Conservation (phyloP, 1,139 yeast genomes). For the Entelexis sorbosivorans region DNA sequence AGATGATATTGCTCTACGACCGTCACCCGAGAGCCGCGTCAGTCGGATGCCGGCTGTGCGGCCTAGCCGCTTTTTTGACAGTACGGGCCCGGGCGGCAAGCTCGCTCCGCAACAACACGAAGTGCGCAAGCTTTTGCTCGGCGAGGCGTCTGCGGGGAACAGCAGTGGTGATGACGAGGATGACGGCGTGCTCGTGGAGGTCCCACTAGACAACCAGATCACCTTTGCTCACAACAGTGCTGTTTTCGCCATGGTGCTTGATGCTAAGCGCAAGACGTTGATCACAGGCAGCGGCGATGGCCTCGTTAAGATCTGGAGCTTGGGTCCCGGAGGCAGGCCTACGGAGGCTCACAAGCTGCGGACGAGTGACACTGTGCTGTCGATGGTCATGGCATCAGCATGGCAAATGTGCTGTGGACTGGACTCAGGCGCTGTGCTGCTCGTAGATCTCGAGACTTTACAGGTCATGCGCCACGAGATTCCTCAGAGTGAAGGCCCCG, state of each 20-base stretch:
- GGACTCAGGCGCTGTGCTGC: conserved; percentile 19
- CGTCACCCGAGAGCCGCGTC: conserved; percentile 34
- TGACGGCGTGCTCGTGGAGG: conserved; percentile 42
- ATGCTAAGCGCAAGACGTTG: conserved; percentile 34
- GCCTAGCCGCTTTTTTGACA: conserved; percentile 81
- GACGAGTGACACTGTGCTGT: conserved; percentile 25
- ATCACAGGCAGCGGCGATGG: conserved; percentile 90
- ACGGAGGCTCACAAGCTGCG: conserved; percentile 26
- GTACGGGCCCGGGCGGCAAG: conserved; percentile 72
- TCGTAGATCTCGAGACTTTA: conserved; percentile 23
- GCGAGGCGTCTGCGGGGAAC: conserved; percentile 3
- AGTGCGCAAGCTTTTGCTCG: conserved; percentile 14
- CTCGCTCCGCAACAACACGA: conserved; percentile 30
- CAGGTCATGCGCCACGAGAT: conserved; percentile 21
- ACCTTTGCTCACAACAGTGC: conserved; percentile 88
- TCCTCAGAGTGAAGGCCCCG: conserved; percentile 16
- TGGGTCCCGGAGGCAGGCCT: conserved; percentile 24
- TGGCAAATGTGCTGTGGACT: conserved; percentile 26
- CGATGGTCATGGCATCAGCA: conserved; percentile 22
- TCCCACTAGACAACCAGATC: conserved; percentile 53
- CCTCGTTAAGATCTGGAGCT: conserved; percentile 60
- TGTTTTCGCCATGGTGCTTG: conserved; percentile 54
- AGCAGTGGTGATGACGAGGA: conserved; percentile 5
- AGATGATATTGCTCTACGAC: conserved; percentile 13
- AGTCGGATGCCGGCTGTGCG: conserved; percentile 52